phyloP scores from a whole-genome alignment of 495 filamentous ascomycete genomes.

The Daldinia decipiens region DNA sequence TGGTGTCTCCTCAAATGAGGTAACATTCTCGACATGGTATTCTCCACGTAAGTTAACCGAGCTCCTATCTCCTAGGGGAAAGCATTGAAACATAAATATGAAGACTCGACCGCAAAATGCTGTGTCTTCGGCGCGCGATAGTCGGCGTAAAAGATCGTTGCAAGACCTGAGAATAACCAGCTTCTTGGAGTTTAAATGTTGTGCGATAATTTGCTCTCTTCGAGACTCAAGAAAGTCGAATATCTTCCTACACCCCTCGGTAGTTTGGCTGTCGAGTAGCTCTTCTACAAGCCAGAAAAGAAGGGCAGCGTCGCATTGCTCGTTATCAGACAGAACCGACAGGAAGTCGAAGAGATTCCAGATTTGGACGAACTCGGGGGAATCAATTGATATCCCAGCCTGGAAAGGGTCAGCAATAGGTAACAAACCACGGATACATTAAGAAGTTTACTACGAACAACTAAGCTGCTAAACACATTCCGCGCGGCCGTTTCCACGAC shows the following conservation, averaged over 20 bases:
- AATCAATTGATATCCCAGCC: conserved; percentile 76
- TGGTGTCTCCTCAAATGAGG: conserved; percentile 74
- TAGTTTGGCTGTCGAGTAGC: conserved; percentile 93
- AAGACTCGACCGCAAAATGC: conserved; percentile 97
- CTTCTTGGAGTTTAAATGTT: conserved; percentile 85
- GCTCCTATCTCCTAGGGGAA: conserved; percentile 93
- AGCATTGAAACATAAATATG: conserved; percentile 97
- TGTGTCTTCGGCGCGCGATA: conserved; percentile 94
- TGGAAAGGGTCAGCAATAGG: conserved; percentile 51
- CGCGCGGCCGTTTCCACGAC: conserved; percentile 82
- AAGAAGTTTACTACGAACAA: conserved; percentile 63
- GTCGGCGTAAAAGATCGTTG: conserved; percentile 90
- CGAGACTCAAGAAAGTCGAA: conserved; percentile 96
- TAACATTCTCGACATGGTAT: conserved; percentile 96
- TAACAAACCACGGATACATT: conserved; percentile 24
- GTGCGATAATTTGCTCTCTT: conserved; percentile 83
- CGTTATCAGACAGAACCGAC: conserved; percentile 83
- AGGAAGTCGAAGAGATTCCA: conserved; percentile 96
- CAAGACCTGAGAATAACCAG: conserved; percentile 89
- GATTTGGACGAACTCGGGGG: conserved; percentile 78
- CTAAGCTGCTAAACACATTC: conserved; percentile 76
- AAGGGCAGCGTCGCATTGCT: conserved; percentile 84
- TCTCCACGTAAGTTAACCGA: conserved; percentile 96
- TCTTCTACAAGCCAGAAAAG: conserved; percentile 94
- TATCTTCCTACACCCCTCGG: conserved; percentile 85